Base-by-base conservation (phyloP, 2,329 filamentous ascomycete genomes). In the Thermomyces lanuginosus region DNA sequence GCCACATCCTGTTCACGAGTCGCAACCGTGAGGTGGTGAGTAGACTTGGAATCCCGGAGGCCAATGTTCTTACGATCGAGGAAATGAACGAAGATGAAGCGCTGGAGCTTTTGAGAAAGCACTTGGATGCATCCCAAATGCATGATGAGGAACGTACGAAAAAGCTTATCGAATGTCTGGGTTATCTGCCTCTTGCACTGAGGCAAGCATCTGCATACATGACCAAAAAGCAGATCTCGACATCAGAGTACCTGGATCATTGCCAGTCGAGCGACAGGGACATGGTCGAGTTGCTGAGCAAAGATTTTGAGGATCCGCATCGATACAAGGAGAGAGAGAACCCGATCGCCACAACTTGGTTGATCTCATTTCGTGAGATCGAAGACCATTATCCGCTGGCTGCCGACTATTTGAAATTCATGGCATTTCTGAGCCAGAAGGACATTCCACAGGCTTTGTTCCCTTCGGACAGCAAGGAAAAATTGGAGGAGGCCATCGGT, bases 161-260 rank as follows among this genome's bases (percentile, higher is more conserved):
- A 6, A 11, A 7, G 29, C 27, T n/a, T n/a, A n/a, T n/a, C n/a
- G n/a, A n/a, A n/a, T n/a, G n/a, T n/a, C n/a, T n/a, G n/a, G n/a
- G n/a, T n/a, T n/a, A n/a, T n/a, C n/a, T n/a, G n/a, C n/a, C 46
- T 1, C 36, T 52, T 0, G 46, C 49, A 0, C 43, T 52, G 11
- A 28, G 33, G 2, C 39, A 51, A 27, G 44, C 48, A 1, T 41
- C 41, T 6, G 34, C 41, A 7, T 53, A 48, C 20, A 48, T 49
- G 33, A 37, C 22, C 25, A 27, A 42, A n/a, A n/a, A n/a, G n/a
- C n/a, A n/a, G n/a, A n/a, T n/a, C n/a, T n/a, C n/a, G n/a, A n/a
- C n/a, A n/a, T n/a, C n/a, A n/a, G n/a, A n/a, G n/a, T n/a, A n/a
- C n/a, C n/a, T n/a, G n/a, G n/a, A n/a, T n/a, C n/a, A n/a, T n/a